Conservation (phyloP, 345 rosid species). For the Conringia planisiliqua region DNA sequence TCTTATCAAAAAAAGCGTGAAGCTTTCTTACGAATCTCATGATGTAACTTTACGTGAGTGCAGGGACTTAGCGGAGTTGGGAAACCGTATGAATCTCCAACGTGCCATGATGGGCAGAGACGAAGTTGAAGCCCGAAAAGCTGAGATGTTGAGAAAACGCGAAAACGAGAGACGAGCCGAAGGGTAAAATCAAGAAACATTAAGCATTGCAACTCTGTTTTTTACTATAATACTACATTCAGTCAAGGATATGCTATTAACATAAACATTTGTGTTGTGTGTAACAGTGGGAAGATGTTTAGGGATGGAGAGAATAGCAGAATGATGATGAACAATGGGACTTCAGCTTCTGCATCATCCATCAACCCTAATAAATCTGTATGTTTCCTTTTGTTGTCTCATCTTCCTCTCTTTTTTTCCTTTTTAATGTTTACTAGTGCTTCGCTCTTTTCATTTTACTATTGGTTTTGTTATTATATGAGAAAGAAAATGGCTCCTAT, state of each 20-base stretch:
- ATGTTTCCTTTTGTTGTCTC: conserved; percentile 26
- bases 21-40: neutral
- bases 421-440: neutral
- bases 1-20: neutral
- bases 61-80: conserved; percentile 85
- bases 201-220: neutral
- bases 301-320: conserved; percentile 72
- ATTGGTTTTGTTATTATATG: neutral
- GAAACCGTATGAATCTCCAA: conserved; percentile 71
- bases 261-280: neutral
- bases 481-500: neutral
- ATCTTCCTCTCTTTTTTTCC: neutral
- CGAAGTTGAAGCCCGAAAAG: conserved; percentile 86
- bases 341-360: conserved; percentile 33
- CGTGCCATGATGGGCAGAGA: conserved; percentile 92
- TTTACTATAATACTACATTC: neutral
- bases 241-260: neutral
- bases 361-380: conserved; percentile 34
- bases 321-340: conserved; percentile 63
- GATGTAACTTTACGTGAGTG: neutral
- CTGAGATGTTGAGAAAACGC: conserved; percentile 78
- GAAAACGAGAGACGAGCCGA: conserved; percentile 74
- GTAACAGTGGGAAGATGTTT: conserved; percentile 57
- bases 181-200: conserved; percentile 43
- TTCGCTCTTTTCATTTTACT: neutral